Base-by-base conservation (phyloP, 208 protist genomes). In the Leishmania major region DNA sequence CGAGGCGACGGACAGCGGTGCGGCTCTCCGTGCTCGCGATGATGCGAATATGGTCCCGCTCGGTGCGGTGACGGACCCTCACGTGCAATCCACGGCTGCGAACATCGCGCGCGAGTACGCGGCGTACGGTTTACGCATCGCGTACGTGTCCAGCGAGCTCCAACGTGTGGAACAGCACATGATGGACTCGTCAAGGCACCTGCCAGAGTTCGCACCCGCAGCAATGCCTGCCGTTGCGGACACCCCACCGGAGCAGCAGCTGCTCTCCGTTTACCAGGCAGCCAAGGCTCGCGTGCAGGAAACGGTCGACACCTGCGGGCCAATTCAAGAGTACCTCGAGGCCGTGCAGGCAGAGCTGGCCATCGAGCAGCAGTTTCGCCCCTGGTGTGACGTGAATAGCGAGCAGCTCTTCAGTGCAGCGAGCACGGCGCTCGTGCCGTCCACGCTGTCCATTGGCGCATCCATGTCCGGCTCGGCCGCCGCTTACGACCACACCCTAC, bases 361-460 rank as follows among this genome's bases (percentile, higher is more conserved):
- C 57, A 74, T 79, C 13, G 88, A 91, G 57, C 77, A 91, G 72
- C 59, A 90, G 31, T 77, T 92, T 37, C 71, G 67, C 17, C 78
- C 55, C 35, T 89, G 83, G 89, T 70, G 66, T 59, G 83, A 92
- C 49, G 75, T 84, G 15, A 74, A 88, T 25, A 67, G 78, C 37
- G 47, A 35, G n/a, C 47, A 71, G 31, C 77, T 73, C 31, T 90
- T 81, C 60, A 71, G 45, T 45, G 73, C 73, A 28, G 8, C 15
- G 73, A 51, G 22, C n/a, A 62, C 31, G 59, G 49, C 40, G 75
- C 57, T 75, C 2, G 31, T 82, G 31, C 31, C 72, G 22, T 59
- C 73, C 19, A 55, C 82, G 51, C 67, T 62, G 22, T 17, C 69
- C 13, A 53, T 82, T 28, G 59, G 40, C 28, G 25, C 35, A 47